Base-by-base conservation (phyloP, 2,329 filamentous ascomycete genomes). In the Neurospora sp. region DNA sequence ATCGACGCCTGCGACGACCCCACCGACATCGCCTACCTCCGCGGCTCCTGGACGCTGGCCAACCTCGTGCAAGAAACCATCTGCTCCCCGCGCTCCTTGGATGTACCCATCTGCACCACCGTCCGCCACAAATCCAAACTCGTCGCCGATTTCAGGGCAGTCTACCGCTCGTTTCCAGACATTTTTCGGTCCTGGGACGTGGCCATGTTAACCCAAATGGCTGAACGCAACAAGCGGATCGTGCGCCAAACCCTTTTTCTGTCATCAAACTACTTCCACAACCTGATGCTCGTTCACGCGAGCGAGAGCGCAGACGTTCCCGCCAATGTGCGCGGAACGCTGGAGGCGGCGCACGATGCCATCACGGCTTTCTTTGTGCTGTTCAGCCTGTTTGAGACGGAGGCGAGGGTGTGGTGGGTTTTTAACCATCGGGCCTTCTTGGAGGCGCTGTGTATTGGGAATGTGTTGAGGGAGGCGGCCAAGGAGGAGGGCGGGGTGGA, bases 341-440 rank as follows among this genome's bases (percentile, higher is more conserved):
- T 94, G 13, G 91, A 93, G 78, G 90, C 91, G 0, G 91, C 91
- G 0, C 89, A 93, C 75, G 90, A 91, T 76, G 91, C 91, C 4
- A 87, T 95, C 66, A 86, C 84, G 66, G 84, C 90, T 1, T 95
- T 93, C 77, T 93, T 94, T 78, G 84, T 93, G 70, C 84, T 93
- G 7, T 92, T 89, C 79, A 83, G 82, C 43, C 80, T 92, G 13
- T 89, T 93, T 72, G 87, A 90, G 74, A 82, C 83, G 17, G 92
- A 95, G 80, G 90, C 91, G 1, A 85, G 89, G 15, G 91, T 93
- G 0, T 94, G 91, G 91, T 95, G 91, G 91, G 91, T 93, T 0
- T 93, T 93, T 74, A 92, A 93, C 77, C 92, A 94, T 77, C 83
- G 92, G 1, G 91, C 91, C 0, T 94, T 94, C 76, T 84, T 94